Evolutionary conservation across 106 monocot genomes (phyloP), one percentile per base, ranked within the genome.

Genomic region (Acorus calamus): DNA sequence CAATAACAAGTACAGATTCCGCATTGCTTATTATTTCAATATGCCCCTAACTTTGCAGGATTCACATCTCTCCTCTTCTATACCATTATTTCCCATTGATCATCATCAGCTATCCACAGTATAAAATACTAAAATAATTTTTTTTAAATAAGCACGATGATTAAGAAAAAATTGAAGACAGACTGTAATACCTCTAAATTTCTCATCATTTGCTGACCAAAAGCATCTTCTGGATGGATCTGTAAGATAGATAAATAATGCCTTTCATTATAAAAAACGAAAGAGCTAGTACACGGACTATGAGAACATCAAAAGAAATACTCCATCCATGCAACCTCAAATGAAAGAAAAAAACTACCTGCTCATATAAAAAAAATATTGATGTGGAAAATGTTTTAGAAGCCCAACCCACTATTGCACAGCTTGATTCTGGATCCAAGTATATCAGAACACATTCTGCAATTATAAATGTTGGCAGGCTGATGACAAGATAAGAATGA

Each of bases 361-460:
- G 94, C 61, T 96, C 96, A 57, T 91, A 96, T 78, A 90, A 69
- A 78, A 91, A 90, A 82, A 96, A 96, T 55, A 90, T 74, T 51
- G 90, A 75, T 64, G 75, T 85, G 44, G 94, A 76, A 68, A 96
- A 90, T 59, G 76, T 85, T 64, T 74, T 73, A 53, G 94, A 81
- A 64, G 87, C 78, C 94, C 90, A 96, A 63, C 72, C 45, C 73
- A 85, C 90, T 67, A 96, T 69, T 50, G 76, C 60, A 67, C 44
- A 57, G 50, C 82, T 83, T 47, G 90, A 87, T 76, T 77, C 74
- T 47, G 94, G 87, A 68, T 96, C 83, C 80, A 96, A 57, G 77
- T 96, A 96, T 82, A 96, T 96, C 53, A 96, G 80, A 58, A 96
- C 90, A 67, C 94, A 96, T 73, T 96, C 94, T 84, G 90, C 90